Percentiles rank a stretch among this genome's conserved stretches.
Conservation (phyloP, 345 rosid species). For the Toxicodendron radicans region DNA sequence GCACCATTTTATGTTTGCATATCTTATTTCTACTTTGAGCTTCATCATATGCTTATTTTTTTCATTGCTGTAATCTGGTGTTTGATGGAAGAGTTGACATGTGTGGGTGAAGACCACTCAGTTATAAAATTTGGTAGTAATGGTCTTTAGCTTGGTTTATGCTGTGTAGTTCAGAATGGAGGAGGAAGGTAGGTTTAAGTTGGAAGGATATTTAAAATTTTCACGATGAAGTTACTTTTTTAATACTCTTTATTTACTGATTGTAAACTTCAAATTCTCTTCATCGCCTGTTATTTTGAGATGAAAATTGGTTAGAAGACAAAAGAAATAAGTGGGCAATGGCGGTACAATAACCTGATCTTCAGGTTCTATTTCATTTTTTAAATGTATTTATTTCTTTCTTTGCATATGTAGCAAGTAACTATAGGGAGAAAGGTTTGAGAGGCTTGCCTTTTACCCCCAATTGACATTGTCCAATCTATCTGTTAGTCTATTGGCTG, state of each 20-base stretch:
- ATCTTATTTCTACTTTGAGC: not conserved
- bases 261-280: not conserved
- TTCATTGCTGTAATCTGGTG: not conserved
- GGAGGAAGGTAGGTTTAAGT: not conserved
- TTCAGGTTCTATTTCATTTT: too few relatives aligned
- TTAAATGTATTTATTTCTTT: too few relatives aligned
- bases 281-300: not conserved
- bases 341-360: too few relatives aligned
- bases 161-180: not conserved
- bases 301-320: not conserved
- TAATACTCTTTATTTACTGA: not conserved
- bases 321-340: too few relatives aligned
- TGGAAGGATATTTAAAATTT: not conserved
- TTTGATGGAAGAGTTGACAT: not conserved
- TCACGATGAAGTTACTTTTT: not conserved
- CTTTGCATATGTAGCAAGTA: too few relatives aligned
- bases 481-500: conserved; percentile 2
- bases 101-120: not conserved
- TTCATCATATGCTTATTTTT: not conserved
- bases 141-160: not conserved
- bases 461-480: not conserved
- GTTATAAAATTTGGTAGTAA: not conserved
- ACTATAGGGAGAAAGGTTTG: not conserved
- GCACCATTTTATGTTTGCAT: not conserved
- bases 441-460: not conserved